Evolutionary conservation across 495 filamentous ascomycete genomes (phyloP).

Genomic region (Lepraria neglecta): DNA sequence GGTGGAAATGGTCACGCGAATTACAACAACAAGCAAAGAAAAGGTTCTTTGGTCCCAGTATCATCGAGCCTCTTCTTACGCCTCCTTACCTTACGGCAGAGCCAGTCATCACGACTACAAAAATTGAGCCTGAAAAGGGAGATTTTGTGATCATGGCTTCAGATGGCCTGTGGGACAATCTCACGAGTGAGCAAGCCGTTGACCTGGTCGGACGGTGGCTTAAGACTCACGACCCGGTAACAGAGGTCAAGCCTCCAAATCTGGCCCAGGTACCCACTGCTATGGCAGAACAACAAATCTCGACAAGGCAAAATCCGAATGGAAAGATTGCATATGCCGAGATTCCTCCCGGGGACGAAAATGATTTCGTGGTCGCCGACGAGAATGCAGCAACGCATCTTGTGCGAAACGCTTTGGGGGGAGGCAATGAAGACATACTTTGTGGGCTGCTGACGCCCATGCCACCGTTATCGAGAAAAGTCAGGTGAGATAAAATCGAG

Average conservation of each 20-base stretch:
- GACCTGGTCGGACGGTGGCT: constrained; percentile 52
- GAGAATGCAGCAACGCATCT: constrained; percentile 59
- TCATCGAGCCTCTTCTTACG: constrained; percentile 40
- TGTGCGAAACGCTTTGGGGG: constrained; percentile 56
- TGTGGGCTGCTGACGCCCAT: constrained; percentile 44
- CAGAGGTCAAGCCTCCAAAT: constrained; percentile 2
- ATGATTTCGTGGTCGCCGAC: constrained; percentile 44
- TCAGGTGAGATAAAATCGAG: constrained; percentile 8
- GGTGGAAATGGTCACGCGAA: constrained; percentile 55
- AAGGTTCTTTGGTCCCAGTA: constrained; percentile 44
- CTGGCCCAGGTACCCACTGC: neutral
- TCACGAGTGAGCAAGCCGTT: constrained; percentile 55
- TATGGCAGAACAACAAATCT: constrained; percentile 1
- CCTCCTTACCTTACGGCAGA: constrained; percentile 63
- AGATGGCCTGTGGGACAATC: constrained; percentile 59
- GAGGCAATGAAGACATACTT: constrained; percentile 50
- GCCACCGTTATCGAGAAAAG: constrained; percentile 36
- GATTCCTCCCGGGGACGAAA: neutral
- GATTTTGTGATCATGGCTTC: constrained; percentile 59
- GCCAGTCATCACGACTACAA: constrained; percentile 53
- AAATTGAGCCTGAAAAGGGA: constrained; percentile 39
- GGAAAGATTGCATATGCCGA: constrained; percentile 13
- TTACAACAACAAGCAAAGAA: constrained; percentile 39
- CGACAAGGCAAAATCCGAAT: constrained; percentile 9
- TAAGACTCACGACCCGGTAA: constrained; percentile 28